Conservation (phyloP, 208 protist species). For the Porcisia deanei region DNA sequence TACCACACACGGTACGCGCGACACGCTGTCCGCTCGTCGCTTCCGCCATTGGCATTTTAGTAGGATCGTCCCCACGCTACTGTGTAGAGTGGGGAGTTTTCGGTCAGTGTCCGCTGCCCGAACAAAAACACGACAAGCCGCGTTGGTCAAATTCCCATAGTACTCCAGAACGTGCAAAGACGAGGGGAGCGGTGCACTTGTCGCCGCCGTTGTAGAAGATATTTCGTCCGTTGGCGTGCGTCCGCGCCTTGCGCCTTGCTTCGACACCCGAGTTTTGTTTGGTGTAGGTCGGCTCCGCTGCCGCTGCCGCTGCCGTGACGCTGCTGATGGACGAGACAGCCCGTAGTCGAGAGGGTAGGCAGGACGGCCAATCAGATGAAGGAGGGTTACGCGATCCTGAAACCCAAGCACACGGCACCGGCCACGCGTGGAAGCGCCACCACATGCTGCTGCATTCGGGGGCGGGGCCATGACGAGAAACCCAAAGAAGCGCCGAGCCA, state of each 20-base stretch:
- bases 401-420: slow-evolving; percentile 40
- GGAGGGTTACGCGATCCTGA: slow-evolving; percentile 48
- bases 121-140: slow-evolving; percentile 43
- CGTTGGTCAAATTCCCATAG: slow-evolving; percentile 42
- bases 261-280: neutral
- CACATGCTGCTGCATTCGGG: no score
- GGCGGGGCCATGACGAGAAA: slow-evolving; percentile 15
- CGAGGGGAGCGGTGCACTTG: slow-evolving; percentile 1
- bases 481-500: slow-evolving; percentile 27
- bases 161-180: slow-evolving; percentile 19
- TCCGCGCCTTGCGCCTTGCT: slow-evolving; percentile 8
- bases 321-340: slow-evolving; percentile 16
- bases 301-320: slow-evolving; percentile 11
- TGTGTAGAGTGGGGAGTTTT: slow-evolving; percentile 20
- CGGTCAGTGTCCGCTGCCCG: slow-evolving; percentile 22
- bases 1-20: slow-evolving; percentile 8
- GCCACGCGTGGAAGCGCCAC: neutral
- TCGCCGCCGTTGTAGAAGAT: neutral
- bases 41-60: slow-evolving; percentile 12
- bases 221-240: neutral
- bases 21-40: neutral
- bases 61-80: slow-evolving; percentile 34
- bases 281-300: neutral
- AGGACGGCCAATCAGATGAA: slow-evolving; percentile 49
- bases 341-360: slow-evolving; percentile 43